A percentile compares a stretch with the other conserved stretches of the same genome.
These are phyloP conservation scores for Closterium sp. DNA, from an alignment of 139 green algal genomes.

Conservation along the genomic window DNA sequence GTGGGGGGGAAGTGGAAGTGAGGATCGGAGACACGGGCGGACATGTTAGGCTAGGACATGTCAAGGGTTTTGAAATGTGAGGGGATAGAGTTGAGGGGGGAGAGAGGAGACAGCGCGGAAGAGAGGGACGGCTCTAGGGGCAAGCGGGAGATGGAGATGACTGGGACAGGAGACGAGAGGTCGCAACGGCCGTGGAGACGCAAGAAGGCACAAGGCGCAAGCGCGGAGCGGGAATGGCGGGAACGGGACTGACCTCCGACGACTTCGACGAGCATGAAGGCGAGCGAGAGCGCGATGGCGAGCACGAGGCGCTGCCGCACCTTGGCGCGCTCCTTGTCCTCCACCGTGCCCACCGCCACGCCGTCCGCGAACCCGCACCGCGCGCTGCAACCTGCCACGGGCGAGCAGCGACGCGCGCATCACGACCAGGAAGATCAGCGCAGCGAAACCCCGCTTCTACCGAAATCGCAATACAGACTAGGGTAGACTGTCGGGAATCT, in stretches of 20 bases:
- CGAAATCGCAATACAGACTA: too few species aligned
- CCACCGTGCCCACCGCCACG: conserved; percentile 1
- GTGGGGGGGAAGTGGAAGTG: background rate
- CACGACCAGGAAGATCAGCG: too few species aligned
- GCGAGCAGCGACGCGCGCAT: background rate
- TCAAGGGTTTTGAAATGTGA: background rate
- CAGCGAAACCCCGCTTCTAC: too few species aligned
- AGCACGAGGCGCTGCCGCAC: conserved; percentile 25
- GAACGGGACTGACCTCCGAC: conserved; percentile 24
- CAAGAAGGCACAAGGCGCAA: background rate
- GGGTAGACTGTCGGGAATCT: background rate
- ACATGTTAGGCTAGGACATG: background rate
- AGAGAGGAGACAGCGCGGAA: background rate
- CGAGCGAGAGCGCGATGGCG: conserved; percentile 36
- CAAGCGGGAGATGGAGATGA: too few species aligned
- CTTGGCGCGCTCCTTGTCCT: conserved; percentile 21
- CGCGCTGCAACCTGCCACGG: background rate
- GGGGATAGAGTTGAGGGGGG: background rate
- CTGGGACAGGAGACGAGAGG: too few species aligned
- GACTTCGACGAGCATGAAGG: conserved; percentile 43
- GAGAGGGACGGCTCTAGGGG: background rate
- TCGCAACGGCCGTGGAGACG: too few species aligned
- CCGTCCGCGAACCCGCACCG: background rate
- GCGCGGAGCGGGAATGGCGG: background rate
- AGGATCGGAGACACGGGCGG: background rate